Base-by-base conservation (phyloP, 176 grass and related monocot genomes). In the Thinopyrum elongatum region DNA sequence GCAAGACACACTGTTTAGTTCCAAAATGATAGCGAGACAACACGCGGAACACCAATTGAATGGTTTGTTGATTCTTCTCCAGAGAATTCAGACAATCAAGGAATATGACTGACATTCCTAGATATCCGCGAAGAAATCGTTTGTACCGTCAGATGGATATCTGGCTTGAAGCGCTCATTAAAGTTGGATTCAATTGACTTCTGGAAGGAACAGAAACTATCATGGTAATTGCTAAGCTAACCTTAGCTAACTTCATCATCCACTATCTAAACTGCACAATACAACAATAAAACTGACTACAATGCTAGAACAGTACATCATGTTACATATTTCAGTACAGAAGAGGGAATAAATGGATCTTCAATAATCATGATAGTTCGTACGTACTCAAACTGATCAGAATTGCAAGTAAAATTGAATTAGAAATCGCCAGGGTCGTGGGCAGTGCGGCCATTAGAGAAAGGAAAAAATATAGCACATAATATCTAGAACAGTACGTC, bases 111-210 rank as follows among this genome's bases (percentile, higher is more conserved):
- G 77, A 61, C 33, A 16, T 68, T 59, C 81, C 67, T 87, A 69
- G 67, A 47, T 85, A 88, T 88, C 90, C 71, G 44, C 34, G 71
- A 85, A 57, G 77, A 78, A 78, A 91, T 73, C 44, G 71, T 91
- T 68, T 88, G 82, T 27, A 82, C 19, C 17, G 29, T 16, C 31
- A 27, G 77, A 12, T 79, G 35, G 78, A 81, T 88, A 81, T 91
- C 82, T 83, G 82, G 53, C 64, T 82, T 91, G 38, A 85, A 88
- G 31, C 82, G 71, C 33, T 88, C 87, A 34, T 60, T 88, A 57
- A 70, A 77, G 55, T 76, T 88, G 39, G 82, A 35, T 28, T 25
- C 36, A 11, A 80, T 67, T 81, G 82, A 81, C 77, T 86, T 88
- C 74, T 62, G 36, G 11, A 88, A 86, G 49, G 23, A 76, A 30